Evolutionary conservation across 148 eudicot genomes (phyloP).

Genomic region (Camellia sinensis): DNA sequence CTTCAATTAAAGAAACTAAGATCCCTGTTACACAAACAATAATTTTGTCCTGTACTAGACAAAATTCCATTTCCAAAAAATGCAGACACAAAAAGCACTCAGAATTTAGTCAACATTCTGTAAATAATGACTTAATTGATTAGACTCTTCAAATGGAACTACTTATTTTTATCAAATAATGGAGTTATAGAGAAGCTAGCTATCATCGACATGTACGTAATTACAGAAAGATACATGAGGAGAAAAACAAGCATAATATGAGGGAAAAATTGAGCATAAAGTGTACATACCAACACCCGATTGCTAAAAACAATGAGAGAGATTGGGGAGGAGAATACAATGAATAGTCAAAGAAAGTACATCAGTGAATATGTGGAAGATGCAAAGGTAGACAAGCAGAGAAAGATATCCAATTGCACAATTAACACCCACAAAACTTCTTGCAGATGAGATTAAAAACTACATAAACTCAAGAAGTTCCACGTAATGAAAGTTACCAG

Average conservation of each 20-base stretch:
- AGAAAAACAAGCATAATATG: not conserved
- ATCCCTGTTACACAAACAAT: not conserved
- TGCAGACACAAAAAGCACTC: not conserved
- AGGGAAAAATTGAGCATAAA: too few relatives aligned
- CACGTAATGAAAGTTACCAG: not conserved
- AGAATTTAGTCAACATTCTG: not conserved
- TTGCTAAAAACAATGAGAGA: not conserved
- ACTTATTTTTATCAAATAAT: not conserved
- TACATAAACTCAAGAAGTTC: not conserved
- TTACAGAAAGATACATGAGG: not conserved
- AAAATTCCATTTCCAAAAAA: conserved; percentile 3
- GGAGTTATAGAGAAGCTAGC: not conserved
- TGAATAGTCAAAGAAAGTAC: not conserved
- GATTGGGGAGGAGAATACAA: not conserved
- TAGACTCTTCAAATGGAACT: not conserved
- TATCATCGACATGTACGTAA: not conserved
- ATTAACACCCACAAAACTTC: not conserved
- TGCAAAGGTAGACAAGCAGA: not conserved
- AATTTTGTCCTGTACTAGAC: not conserved
- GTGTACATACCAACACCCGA: too few relatives aligned
- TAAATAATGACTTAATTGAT: not conserved
- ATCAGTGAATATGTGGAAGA: not conserved
- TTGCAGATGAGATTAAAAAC: not conserved
- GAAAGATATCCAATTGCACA: not conserved
- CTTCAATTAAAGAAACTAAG: not conserved